Conservation (phyloP, 2,329 filamentous ascomycete species). For the Trichophyton equinum region DNA sequence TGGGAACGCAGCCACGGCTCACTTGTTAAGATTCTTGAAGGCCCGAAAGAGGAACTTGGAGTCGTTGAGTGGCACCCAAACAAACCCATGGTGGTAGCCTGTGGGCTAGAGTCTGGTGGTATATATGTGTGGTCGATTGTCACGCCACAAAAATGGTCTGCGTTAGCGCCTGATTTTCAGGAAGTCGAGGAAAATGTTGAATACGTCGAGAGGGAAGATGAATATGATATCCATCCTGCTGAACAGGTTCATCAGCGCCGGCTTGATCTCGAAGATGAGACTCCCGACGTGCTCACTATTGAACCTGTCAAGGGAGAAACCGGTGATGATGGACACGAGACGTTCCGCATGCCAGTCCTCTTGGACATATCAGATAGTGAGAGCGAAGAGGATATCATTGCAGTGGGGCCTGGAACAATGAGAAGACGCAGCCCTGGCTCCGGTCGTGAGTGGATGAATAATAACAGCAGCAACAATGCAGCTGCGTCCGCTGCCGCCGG, state of each 20-base stretch:
- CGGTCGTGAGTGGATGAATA: constrained; percentile 49
- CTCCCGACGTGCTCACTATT: constrained; percentile 75
- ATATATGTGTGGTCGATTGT: constrained; percentile 96
- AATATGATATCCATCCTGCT: constrained; percentile 93
- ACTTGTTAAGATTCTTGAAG: constrained; percentile 90
- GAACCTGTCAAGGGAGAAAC: constrained; percentile 52
- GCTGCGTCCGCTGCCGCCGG: constrained; percentile 15
- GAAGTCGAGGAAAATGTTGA: constrained; percentile 98
- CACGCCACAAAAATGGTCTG: constrained; percentile 93
- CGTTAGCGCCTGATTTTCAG: constrained; percentile 87
- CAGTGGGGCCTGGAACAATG: constrained; percentile 65
- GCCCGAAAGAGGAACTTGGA: constrained; percentile 89
- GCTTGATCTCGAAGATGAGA: constrained; percentile 83
- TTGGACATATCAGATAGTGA: constrained; percentile 87
- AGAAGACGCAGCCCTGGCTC: constrained; percentile 71
- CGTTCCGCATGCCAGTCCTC: constrained; percentile 88
- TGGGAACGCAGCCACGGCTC: constrained; percentile 93
- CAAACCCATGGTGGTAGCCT: constrained; percentile 75
- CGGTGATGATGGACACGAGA: constrained; percentile 41
- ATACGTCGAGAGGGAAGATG: constrained; percentile 89
- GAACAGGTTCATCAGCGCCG: constrained; percentile 88
- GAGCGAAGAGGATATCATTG: constrained; percentile 75
- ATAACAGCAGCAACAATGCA: constrained; percentile 20
- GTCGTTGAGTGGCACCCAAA: constrained; percentile 96
- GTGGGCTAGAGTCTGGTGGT: constrained; percentile 79